A percentile compares a stretch with the other conserved stretches of the same genome.
Evolutionary conservation across 495 filamentous ascomycete genomes (phyloP).

Genomic region (Hypoxylon crocopeplum): DNA sequence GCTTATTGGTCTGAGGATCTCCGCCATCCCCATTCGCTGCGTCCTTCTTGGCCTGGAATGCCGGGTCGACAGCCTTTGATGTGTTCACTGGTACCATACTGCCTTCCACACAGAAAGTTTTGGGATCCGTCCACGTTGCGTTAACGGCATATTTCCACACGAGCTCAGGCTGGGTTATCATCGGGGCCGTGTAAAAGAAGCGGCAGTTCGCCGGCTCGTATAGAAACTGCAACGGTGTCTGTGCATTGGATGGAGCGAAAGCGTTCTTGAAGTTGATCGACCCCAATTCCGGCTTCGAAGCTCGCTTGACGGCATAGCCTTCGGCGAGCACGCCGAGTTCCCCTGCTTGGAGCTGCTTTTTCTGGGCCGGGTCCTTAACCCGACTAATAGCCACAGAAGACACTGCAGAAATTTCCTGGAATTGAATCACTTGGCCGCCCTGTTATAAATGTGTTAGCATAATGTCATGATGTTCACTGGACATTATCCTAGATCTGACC

Average conservation of each 20-base stretch:
- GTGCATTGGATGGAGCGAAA: slow-evolving; percentile 36
- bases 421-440: slow-evolving; percentile 44
- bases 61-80: slow-evolving; percentile 11
- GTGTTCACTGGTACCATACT: slow-evolving; percentile 7
- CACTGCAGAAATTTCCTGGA: slow-evolving; percentile 23
- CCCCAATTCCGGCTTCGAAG: slow-evolving; percentile 12
- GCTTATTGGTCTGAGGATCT: too few relatives aligned
- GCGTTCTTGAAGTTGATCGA: slow-evolving; percentile 48
- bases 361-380: slow-evolving; percentile 15
- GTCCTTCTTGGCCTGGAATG: slow-evolving; percentile 1
- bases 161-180: slow-evolving; percentile 47
- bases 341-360: slow-evolving; percentile 26
- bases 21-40: too few relatives aligned
- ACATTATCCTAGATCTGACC: too few relatives aligned
- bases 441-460: not conserved
- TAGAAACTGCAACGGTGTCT: slow-evolving; percentile 58
- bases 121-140: slow-evolving; percentile 85
- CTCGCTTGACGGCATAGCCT: slow-evolving; percentile 18
- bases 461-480: too few relatives aligned
- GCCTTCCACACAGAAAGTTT: slow-evolving; percentile 17
- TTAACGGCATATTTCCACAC: slow-evolving; percentile 57
- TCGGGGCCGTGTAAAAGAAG: slow-evolving; percentile 59
- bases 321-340: slow-evolving; percentile 29
- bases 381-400: slow-evolving; percentile 20
- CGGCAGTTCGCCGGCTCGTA: slow-evolving; percentile 62